Evolutionary conservation across 2,329 filamentous ascomycete species (phyloP), one percentile per base, ranked within the genome.

Genomic region (Paecilomyces dactylethromorphus): DNA sequence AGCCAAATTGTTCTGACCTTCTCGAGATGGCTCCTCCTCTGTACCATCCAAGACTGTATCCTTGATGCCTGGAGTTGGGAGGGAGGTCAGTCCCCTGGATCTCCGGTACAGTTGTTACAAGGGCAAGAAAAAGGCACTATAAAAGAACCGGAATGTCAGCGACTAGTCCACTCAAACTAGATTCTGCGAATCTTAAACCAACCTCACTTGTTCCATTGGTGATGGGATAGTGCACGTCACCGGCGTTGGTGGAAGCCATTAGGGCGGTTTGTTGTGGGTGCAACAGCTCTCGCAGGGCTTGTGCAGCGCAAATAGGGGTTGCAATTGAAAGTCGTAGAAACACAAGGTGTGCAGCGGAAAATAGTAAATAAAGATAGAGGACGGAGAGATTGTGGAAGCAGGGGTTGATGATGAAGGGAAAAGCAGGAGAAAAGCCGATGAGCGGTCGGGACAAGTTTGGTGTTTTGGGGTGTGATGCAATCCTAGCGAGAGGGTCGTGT

Each of bases 191-290:
- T 29, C 31, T n/a, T 49, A 21, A 60, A 59, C 68, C 53, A 69
- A 76, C 74, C 73, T 76, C 70, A 76, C 75, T 70, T 64, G 67
- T 67, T 61, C 64, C 67, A 35, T 70, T 64, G 56, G 74, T 67
- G 62, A 74, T 67, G 56, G 72, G 73, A 61, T 75, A 76, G 66
- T 64, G 71, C 66, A 75, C 72, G 61, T 73, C 68, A 65, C 68
- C 68, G 60, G 67, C 61, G 60, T 57, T 53, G 31, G 59, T 59
- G 26, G 39, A 52, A 62, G 72, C 70, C 71, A 74, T 74, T 61
- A 29, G 21, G 56, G 59, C 57, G 65, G 56, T 59, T 35, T 22
- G n/a, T 59, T 63, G 65, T 66, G 64, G 61, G 64, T 63, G 63
- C 58, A 57, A 58, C 57, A 65, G 60, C 58, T 62, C 57, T 58